Conservation (phyloP, 306 rosid genomes). For the Carpinus viminea region DNA sequence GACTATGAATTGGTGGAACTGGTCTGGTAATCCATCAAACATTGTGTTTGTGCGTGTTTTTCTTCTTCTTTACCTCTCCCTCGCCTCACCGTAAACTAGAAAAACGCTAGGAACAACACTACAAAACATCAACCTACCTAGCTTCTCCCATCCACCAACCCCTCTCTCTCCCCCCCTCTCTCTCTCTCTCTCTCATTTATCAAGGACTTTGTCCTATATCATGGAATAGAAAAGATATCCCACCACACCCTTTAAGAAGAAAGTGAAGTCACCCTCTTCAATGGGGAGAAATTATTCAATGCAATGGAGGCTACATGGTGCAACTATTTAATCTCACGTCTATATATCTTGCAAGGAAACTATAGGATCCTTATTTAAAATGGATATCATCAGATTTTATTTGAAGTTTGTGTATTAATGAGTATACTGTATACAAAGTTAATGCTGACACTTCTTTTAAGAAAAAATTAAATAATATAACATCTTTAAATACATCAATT, state of each 20-base stretch:
- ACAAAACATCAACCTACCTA: conserved; percentile 34
- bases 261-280: conserved; percentile 76
- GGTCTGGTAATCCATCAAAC: conserved; percentile 91
- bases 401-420: no score
- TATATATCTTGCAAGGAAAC: no score
- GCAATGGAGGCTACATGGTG: conserved; percentile 9
- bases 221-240: conserved; percentile 52
- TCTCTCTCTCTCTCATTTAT: conserved; percentile 59
- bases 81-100: conserved; percentile 50
- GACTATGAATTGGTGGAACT: conserved; percentile 83
- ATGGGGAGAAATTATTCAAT: conserved; percentile 23
- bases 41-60: conserved; percentile 43
- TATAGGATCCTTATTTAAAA: no score
- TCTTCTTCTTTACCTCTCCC: conserved; percentile 29
- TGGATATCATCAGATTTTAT: no score
- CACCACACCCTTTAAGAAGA: conserved; percentile 76
- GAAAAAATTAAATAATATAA: no score
- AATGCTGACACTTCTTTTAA: no score
- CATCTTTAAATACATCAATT: no score
- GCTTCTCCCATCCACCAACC: conserved; percentile 4
- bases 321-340: background rate
- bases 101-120: conserved; percentile 49
- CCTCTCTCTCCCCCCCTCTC: conserved; percentile 28
- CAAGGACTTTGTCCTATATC: conserved; percentile 69
- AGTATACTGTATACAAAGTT: no score